Base-by-base conservation (phyloP, 371 early-diverging fungal genomes). In the Mucor circinelloides region DNA sequence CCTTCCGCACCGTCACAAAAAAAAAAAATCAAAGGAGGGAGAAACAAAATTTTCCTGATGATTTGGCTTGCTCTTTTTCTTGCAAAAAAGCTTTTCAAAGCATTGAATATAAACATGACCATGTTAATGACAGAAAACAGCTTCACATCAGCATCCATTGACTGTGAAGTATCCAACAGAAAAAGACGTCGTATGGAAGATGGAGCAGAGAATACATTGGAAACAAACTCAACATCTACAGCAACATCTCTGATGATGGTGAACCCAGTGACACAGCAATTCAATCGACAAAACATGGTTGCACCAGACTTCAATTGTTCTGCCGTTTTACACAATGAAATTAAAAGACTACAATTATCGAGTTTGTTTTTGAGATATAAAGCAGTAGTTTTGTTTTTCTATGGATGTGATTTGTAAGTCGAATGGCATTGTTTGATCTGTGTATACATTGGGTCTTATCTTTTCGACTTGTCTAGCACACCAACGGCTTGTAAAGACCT, bases 361-460 rank as follows among this genome's bases (percentile, higher is more conserved):
- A 42, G 1, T 28, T 19, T 70, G 12, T 55, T 76, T 2, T 31
- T 25, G 12, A 32, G 58, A n/a, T 30, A 66, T 19, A 69, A 70
- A 30, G 70, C 75, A 0, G 64, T 74, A 8, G 69, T 74, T 7
- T 58, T 78, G 13, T 78, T 78, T 59, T 78, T 78, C 54, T 72
- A 71, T 62, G 69, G 67, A 46, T 57, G 65, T 21, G 75, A 78
- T 58, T 70, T 74, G 78, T 78, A 72, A 57, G 70, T 69, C 25
- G 15, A 7, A 2, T 8, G 7, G 9, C 12, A 2, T 52, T n/a
- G 17, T 38, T 38, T 54, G 25, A 28, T 48, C 34, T 34, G 21
- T 21, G 4, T 0, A n/a, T n/a, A 32, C 12, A 34, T 34, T 50
- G 28, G 12, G 6, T 21, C 21, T 19, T 9, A 52, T 54, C 17